Evolutionary conservation across 2,329 filamentous ascomycete species (phyloP).

Genomic region (Paracoccidioides brasiliensis): DNA sequence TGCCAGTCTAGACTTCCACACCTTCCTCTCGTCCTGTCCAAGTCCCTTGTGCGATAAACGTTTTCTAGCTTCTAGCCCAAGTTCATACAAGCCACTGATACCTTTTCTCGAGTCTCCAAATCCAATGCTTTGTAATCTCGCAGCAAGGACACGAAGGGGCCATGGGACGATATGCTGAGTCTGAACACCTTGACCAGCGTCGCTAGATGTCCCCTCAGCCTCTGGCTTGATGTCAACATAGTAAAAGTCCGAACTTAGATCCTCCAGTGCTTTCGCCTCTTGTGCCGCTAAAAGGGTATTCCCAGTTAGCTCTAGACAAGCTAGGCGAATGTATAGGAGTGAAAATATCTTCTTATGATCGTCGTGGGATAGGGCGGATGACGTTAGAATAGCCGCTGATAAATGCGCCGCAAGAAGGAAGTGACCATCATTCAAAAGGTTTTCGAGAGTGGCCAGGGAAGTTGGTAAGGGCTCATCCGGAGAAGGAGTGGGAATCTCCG

Average conservation of each 20-base stretch:
- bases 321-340: constrained; percentile 67
- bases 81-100: constrained; percentile 81
- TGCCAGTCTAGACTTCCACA: constrained; percentile 59
- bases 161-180: constrained; percentile 65
- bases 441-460: constrained; percentile 38
- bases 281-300: constrained; percentile 54
- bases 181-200: constrained; percentile 39
- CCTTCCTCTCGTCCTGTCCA: constrained; percentile 42
- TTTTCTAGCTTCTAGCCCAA: constrained; percentile 62
- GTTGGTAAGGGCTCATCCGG: constrained; percentile 42
- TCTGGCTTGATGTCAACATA: constrained; percentile 24
- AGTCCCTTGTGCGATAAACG: constrained; percentile 40
- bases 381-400: constrained; percentile 29
- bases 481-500: constrained; percentile 50
- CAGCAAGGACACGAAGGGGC: constrained; percentile 68
- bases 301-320: constrained; percentile 68
- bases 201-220: constrained; percentile 40
- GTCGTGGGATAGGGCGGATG: constrained; percentile 26
- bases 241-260: constrained; percentile 45
- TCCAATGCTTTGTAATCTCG: constrained; percentile 72
- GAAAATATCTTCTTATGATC: constrained; percentile 58
- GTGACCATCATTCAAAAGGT: constrained; percentile 58
- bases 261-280: constrained; percentile 50
- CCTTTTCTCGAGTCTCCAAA: constrained; percentile 73
- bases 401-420: constrained; percentile 62